Percentiles rank a stretch among this genome's conserved stretches.
phyloP scores from a whole-genome alignment of 768 basidiomycete species.

The Hygrophorus russula region DNA sequence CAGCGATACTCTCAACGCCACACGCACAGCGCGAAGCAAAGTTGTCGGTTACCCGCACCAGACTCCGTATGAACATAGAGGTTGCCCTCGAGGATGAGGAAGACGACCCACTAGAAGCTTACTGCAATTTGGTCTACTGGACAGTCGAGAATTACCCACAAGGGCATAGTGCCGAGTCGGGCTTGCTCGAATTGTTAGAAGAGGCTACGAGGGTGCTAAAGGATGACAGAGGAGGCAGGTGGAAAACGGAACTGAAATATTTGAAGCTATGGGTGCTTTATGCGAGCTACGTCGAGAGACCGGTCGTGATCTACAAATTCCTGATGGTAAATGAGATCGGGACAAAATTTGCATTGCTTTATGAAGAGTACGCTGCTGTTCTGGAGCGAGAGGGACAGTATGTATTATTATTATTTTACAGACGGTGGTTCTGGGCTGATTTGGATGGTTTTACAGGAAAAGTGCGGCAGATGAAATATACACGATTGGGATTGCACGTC shows the following conservation, averaged over 20 bases:
- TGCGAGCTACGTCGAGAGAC: constrained; percentile 84
- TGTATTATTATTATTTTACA: constrained; percentile 11
- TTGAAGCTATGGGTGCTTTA: constrained; percentile 93
- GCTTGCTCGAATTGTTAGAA: constrained; percentile 86
- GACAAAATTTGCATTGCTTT: constrained; percentile 65
- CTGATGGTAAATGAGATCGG: constrained; percentile 88
- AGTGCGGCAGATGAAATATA: constrained; percentile 86
- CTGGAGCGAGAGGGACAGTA: constrained; percentile 79
- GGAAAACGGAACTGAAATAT: constrained; percentile 75
- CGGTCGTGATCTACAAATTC: constrained; percentile 82
- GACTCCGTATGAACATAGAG: constrained; percentile 63
- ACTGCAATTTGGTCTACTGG: constrained; percentile 81
- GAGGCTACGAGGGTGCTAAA: constrained; percentile 83
- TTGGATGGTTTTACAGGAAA: constrained; percentile 35
- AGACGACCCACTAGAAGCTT: constrained; percentile 77
- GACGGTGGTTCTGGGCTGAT: background rate
- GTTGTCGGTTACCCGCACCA: constrained; percentile 50
- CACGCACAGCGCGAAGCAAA: constrained; percentile 66
- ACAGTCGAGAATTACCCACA: constrained; percentile 92
- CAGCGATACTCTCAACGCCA: constrained; percentile 63
- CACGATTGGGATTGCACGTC: constrained; percentile 77
- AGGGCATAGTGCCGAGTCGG: constrained; percentile 80
- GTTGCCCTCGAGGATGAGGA: constrained; percentile 74
- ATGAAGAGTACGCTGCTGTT: constrained; percentile 85
- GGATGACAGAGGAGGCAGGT: constrained; percentile 60